phyloP scores from a whole-genome alignment of 1,284 basidiomycete species.

The Bjerkandera adusta region DNA sequence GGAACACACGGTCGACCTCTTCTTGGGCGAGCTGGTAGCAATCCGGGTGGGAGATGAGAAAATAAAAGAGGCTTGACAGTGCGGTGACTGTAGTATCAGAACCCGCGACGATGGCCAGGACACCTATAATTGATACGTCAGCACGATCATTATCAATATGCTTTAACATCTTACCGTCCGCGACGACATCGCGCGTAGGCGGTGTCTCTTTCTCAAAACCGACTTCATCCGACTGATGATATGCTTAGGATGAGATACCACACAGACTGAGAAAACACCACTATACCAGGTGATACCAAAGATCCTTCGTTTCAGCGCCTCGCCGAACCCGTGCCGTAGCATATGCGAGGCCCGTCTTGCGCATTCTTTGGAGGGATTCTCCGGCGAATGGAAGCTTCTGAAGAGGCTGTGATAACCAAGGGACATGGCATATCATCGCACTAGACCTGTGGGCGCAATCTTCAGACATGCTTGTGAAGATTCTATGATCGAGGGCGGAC shows the following conservation, averaged over 20 bases:
- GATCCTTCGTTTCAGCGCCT: constrained; percentile 4
- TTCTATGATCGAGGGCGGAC: too few relatives aligned
- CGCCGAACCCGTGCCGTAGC: too few relatives aligned
- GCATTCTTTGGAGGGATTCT: too few relatives aligned
- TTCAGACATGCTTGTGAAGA: too few relatives aligned
- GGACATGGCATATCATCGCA: too few relatives aligned
- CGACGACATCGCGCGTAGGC: neutral
- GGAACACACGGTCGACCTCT: constrained; percentile 28
- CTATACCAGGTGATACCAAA: constrained; percentile 4
- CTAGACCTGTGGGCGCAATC: too few relatives aligned
- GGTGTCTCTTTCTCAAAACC: constrained; percentile 2
- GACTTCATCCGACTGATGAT: neutral
- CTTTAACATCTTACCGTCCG: too few relatives aligned
- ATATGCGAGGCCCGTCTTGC: too few relatives aligned
- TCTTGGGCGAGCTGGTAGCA: constrained; percentile 22
- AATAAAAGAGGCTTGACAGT: constrained; percentile 21
- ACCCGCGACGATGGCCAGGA: constrained; percentile 24
- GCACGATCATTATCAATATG: neutral
- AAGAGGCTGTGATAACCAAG: too few relatives aligned
- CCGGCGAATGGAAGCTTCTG: too few relatives aligned
- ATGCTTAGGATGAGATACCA: neutral
- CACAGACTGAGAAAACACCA: neutral
- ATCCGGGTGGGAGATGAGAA: constrained; percentile 21
- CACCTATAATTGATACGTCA: constrained; percentile 2
- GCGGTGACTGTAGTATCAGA: constrained; percentile 30